Conservation (phyloP, 495 filamentous ascomycete species). For the Hypoxylon fuscum region DNA sequence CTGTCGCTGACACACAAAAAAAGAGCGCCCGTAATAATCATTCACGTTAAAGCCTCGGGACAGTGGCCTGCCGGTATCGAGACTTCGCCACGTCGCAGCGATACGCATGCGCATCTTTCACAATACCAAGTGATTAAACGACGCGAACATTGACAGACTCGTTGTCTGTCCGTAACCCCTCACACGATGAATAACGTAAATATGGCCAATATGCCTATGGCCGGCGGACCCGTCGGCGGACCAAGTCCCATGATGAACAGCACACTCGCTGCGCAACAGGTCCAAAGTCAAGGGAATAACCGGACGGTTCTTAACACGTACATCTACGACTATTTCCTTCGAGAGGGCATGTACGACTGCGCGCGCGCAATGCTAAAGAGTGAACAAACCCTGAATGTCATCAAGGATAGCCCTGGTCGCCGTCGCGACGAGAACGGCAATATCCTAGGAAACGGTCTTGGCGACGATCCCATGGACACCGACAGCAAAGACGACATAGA, state of each 20-base stretch:
- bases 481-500: conserved; percentile 80
- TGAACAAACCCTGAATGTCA: conserved; percentile 64
- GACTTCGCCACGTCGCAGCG: conserved; percentile 21
- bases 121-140: conserved; percentile 32
- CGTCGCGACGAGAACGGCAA: conserved; percentile 71
- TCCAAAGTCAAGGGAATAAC: conserved; percentile 51
- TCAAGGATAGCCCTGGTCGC: conserved; percentile 65
- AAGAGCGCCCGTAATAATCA: conserved; percentile 15
- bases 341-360: conserved; percentile 79
- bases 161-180: conserved; percentile 35
- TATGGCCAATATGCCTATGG: conserved; percentile 70
- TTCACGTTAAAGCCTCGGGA: too few relatives aligned
- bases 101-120: conserved; percentile 30
- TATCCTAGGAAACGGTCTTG: conserved; percentile 72
- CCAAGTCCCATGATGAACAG: conserved; percentile 79
- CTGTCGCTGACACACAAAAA: conserved; percentile 35
- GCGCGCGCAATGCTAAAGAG: conserved; percentile 77
- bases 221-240: conserved; percentile 69
- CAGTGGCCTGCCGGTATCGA: neutral
- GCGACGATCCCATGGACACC: conserved; percentile 82
- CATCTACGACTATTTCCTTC: conserved; percentile 96
- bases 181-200: conserved; percentile 77
- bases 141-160: conserved; percentile 36
- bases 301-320: conserved; percentile 80
- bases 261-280: conserved; percentile 52